These are phyloP conservation scores for Myxozyma monticola DNA, from an alignment of 805 yeast species.

Conservation along the genomic window DNA sequence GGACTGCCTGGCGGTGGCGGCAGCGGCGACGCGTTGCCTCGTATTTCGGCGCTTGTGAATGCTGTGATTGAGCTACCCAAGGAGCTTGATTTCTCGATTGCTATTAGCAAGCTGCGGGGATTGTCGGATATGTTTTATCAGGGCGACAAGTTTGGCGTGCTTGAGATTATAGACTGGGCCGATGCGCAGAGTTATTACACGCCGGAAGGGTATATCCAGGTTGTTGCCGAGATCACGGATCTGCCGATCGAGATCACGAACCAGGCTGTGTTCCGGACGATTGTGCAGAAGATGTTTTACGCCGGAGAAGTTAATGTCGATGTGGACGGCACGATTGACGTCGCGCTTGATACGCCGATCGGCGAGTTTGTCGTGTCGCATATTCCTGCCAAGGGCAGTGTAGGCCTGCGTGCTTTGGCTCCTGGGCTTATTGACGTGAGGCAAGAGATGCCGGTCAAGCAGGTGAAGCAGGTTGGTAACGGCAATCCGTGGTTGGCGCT, in stretches of 20 bases:
- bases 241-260: slow-evolving; percentile 32
- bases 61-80: slow-evolving; percentile 31
- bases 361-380: slow-evolving; percentile 21
- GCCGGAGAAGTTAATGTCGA: slow-evolving; percentile 28
- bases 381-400: slow-evolving; percentile 28
- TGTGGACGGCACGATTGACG: slow-evolving; percentile 29
- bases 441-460: not conserved
- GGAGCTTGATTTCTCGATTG: slow-evolving; percentile 25
- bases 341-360: slow-evolving; percentile 23
- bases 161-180: slow-evolving; percentile 28
- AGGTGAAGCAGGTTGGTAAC: not conserved
- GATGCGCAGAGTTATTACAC: slow-evolving; percentile 22
- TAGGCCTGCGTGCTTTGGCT: slow-evolving; percentile 5
- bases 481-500: no score
- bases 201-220: slow-evolving; percentile 27
- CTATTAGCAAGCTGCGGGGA: slow-evolving; percentile 23
- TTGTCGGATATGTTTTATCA: slow-evolving; percentile 25
- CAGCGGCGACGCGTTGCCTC: slow-evolving; percentile 15
- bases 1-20: slow-evolving; percentile 8
- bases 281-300: slow-evolving; percentile 26
- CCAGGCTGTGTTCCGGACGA: slow-evolving; percentile 22
- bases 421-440: not conserved
- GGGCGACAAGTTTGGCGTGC: slow-evolving; percentile 26
- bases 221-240: slow-evolving; percentile 29
- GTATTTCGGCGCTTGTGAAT: slow-evolving; percentile 27